Evolutionary conservation across 495 filamentous ascomycete genomes (phyloP), one percentile per base, ranked within the genome.

Genomic region (Xylaria intraflava): DNA sequence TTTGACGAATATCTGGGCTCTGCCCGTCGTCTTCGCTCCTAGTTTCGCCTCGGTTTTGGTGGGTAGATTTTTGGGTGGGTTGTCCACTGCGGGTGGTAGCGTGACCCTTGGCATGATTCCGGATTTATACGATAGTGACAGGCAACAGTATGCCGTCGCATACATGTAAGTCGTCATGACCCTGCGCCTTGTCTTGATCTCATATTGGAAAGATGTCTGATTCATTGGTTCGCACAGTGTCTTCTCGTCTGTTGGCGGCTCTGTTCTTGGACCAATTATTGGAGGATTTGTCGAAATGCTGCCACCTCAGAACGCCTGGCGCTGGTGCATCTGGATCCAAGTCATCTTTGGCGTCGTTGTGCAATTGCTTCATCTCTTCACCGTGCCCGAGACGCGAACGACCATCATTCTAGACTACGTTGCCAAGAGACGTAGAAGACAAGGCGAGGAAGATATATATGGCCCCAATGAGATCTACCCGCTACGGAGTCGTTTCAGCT

Each of bases 101-200:
- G 87, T 91, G 47, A 91, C 87, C 0, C 77, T 91, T 2, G 87
- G 87, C 29, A 88, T 91, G 85, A 81, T 89, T 22, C 87, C 87
- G 19, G 87, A 91, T 58, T 79, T 90, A 75, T 90, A 80, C 72
- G 83, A 89, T 57, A 64, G 86, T 1, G 81, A 89, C 56, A 76
- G 80, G 17, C 87, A 90, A 63, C 83, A 86, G 59, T 82, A 83
- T 60, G 86, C 84, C 3, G 82, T 89, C 6, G 86, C 86, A 1
- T 91, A 75, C 53, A 63, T 66, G 63, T 66, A 56, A 64, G 63
- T 53, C 26, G 1, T 35, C 20, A n/a, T 27, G 17, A 10, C 16
- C n/a, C 17, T 16, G 19, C n/a, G 12, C 24, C 41, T 38, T 20
- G 20, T 19, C 35, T 59, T 11, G 47, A 23, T 22, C 31, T 33